These are phyloP conservation scores for Onygenales sp. DNA, from an alignment of 2,329 filamentous ascomycete genomes.

Conservation along the genomic window DNA sequence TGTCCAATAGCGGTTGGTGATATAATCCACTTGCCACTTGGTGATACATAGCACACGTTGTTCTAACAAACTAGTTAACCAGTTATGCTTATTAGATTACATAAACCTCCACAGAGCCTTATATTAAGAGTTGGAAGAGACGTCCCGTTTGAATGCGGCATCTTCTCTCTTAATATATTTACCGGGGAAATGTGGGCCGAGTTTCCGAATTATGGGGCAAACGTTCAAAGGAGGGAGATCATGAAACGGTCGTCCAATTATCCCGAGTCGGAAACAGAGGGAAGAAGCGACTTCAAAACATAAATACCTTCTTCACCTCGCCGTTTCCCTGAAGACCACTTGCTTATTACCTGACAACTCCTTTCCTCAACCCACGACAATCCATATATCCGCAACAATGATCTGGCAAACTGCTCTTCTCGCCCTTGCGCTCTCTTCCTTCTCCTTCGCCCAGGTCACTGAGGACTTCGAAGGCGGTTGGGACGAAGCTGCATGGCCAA, in stretches of 20 bases:
- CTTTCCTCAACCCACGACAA: neutral
- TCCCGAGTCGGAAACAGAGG: neutral
- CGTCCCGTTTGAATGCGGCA: too few relatives aligned
- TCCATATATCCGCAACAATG: neutral
- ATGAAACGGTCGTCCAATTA: neutral
- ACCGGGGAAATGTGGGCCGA: neutral
- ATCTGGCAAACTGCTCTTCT: neutral
- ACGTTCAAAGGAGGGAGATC: neutral
- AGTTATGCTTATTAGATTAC: too few relatives aligned
- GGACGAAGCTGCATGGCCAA: constrained; percentile 50
- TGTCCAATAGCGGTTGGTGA: too few relatives aligned
- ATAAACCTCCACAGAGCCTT: too few relatives aligned
- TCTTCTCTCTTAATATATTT: neutral
- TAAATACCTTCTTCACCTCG: neutral
- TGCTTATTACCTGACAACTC: neutral
- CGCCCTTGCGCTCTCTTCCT: neutral
- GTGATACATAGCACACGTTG: too few relatives aligned
- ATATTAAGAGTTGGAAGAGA: too few relatives aligned
- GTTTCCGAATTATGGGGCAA: neutral
- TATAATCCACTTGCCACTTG: too few relatives aligned
- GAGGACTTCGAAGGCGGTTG: constrained; percentile 51
- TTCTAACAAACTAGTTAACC: too few relatives aligned
- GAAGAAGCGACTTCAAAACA: neutral
- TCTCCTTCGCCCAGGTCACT: constrained; percentile 22
- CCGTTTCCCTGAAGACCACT: neutral